Conservation (phyloP, 2,329 filamentous ascomycete species). For the Bipolaris bicolor region DNA sequence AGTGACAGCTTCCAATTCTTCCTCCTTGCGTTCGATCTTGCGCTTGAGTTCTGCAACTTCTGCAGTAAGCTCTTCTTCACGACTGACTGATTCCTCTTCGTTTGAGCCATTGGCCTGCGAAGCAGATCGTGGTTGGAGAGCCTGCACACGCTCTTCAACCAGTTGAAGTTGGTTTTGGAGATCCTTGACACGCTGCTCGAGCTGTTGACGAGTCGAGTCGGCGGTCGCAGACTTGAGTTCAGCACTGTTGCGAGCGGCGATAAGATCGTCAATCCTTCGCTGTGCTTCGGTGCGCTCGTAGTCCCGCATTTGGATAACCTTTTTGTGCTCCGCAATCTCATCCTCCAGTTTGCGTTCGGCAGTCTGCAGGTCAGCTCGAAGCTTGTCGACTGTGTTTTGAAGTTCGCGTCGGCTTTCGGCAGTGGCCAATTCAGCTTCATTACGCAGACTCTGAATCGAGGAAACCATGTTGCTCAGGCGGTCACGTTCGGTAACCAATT, state of each 20-base stretch:
- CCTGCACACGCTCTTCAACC: slow-evolving; percentile 83
- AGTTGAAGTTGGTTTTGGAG: slow-evolving; percentile 85
- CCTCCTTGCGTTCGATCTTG: slow-evolving; percentile 79
- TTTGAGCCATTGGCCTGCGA: slow-evolving; percentile 49
- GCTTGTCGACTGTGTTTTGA: slow-evolving; percentile 75
- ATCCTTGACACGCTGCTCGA: slow-evolving; percentile 88
- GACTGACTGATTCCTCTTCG: slow-evolving; percentile 61
- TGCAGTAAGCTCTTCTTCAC: slow-evolving; percentile 79
- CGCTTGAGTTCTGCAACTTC: slow-evolving; percentile 87
- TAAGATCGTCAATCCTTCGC: slow-evolving; percentile 90
- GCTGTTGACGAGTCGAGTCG: slow-evolving; percentile 87
- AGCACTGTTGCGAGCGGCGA: slow-evolving; percentile 75
- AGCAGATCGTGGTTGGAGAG: slow-evolving; percentile 74
- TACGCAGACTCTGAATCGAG: slow-evolving; percentile 86
- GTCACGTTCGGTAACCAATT: slow-evolving; percentile 79
- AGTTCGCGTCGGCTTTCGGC: slow-evolving; percentile 81
- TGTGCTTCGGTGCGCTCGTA: slow-evolving; percentile 88
- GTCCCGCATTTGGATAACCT: slow-evolving; percentile 81
- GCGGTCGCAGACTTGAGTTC: slow-evolving; percentile 85
- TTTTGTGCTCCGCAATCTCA: slow-evolving; percentile 84
- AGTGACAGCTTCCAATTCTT: slow-evolving; percentile 81
- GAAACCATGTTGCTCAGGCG: slow-evolving; percentile 82
- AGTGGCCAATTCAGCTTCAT: slow-evolving; percentile 86
- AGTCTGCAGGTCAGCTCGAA: slow-evolving; percentile 78
- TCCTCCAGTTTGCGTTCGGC: slow-evolving; percentile 83